Evolutionary conservation across 179 eudicot species (phyloP).

Genomic region (Spinacia oleracea): DNA sequence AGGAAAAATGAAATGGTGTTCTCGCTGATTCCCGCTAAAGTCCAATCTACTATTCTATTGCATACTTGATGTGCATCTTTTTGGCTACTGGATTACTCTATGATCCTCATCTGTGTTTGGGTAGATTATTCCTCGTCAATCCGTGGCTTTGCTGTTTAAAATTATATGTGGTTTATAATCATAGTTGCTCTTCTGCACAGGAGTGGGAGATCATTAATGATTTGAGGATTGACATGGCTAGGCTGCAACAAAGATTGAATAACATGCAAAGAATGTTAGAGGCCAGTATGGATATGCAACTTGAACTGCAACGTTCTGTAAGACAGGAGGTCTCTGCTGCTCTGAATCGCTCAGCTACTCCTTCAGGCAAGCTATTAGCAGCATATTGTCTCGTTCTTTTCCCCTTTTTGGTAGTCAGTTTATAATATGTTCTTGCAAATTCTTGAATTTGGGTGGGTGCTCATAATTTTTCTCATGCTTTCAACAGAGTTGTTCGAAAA

Average conservation of each 20-base stretch:
- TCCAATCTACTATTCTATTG: not conserved
- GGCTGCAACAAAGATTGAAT: constrained; percentile 77
- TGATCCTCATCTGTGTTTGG: not conserved
- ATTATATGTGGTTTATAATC: not conserved
- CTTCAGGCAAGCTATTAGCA: constrained; percentile 40
- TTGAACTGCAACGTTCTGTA: constrained; percentile 76
- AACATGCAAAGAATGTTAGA: constrained; percentile 88
- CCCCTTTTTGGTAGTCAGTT: not conserved
- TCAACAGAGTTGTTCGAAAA: constrained; percentile 35
- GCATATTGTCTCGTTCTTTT: not conserved
- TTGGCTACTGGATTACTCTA: not conserved
- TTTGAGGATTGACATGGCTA: constrained; percentile 77
- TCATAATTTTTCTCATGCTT: constrained; percentile 4
- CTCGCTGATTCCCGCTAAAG: not conserved
- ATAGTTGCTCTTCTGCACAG: constrained; percentile 34
- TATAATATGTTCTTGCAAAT: not conserved
- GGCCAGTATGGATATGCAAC: constrained; percentile 87
- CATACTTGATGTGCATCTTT: not conserved
- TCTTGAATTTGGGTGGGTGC: not conserved
- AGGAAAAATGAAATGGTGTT: not conserved
- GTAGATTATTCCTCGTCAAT: not conserved
- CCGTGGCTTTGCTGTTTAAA: not conserved
- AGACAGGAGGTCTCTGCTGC: constrained; percentile 84
- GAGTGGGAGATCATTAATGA: constrained; percentile 83
- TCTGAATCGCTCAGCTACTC: constrained; percentile 47